These are phyloP conservation scores for Litsea cubeba DNA, from an alignment of 164 flowering plant genomes.

Conservation along the genomic window DNA sequence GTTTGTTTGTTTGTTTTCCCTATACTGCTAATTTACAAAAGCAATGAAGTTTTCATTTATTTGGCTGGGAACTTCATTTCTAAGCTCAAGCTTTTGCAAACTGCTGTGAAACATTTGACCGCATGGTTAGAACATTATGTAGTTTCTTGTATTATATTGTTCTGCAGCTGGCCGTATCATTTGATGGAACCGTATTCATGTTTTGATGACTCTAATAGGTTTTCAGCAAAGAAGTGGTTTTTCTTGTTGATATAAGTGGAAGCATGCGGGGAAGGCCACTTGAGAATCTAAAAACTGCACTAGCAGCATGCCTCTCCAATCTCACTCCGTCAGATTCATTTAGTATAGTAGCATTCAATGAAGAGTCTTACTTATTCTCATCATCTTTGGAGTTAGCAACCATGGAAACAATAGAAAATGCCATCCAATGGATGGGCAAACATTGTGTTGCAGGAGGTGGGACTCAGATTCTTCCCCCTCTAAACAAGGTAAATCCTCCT, in stretches of 20 bases:
- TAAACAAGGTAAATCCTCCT: constrained; percentile 51
- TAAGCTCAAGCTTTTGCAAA: background rate
- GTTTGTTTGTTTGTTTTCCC: no score
- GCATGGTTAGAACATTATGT: background rate
- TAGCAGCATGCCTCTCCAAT: constrained; percentile 48
- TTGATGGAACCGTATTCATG: constrained; percentile 1
- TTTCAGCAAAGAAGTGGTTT: constrained; percentile 68
- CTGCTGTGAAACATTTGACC: background rate
- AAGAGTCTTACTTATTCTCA: constrained; percentile 51
- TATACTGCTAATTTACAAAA: background rate
- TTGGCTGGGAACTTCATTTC: background rate
- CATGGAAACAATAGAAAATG: constrained; percentile 52
- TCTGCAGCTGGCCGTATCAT: background rate
- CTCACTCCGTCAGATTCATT: constrained; percentile 65
- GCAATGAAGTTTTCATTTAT: background rate
- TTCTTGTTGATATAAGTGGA: constrained; percentile 81
- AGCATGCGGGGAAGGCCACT: constrained; percentile 83
- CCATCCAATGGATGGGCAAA: constrained; percentile 57
- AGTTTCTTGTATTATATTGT: background rate
- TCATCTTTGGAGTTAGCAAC: constrained; percentile 69
- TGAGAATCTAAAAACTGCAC: constrained; percentile 54
- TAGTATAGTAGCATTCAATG: constrained; percentile 75
- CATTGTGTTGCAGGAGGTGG: constrained; percentile 63
- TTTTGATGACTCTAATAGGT: constrained; percentile 38
- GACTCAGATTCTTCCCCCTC: constrained; percentile 64